Percentiles rank a stretch among this genome's conserved stretches.
Conservation (phyloP, 2,329 filamentous ascomycete species). For the Leptodontidium sp. region DNA sequence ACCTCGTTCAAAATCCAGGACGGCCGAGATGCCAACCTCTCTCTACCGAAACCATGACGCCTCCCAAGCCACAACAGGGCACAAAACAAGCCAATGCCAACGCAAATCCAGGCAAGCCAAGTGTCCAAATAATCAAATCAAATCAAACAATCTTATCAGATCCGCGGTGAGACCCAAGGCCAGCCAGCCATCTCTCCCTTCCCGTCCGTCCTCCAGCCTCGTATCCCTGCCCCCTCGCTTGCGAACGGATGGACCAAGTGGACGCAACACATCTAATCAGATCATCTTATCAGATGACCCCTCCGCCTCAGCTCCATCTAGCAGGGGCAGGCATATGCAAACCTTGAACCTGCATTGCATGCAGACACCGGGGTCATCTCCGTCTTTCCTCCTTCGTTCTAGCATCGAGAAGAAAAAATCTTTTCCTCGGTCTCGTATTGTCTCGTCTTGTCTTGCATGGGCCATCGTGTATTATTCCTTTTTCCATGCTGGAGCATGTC, state of each 20-base stretch:
- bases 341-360: background rate
- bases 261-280: constrained; percentile 2
- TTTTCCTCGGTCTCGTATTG: background rate
- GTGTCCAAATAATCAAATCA: background rate
- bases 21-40: background rate
- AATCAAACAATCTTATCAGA: background rate
- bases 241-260: background rate
- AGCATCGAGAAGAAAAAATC: background rate
- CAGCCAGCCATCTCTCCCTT: background rate
- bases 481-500: constrained; percentile 2
- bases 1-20: background rate
- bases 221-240: background rate
- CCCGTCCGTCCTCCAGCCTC: background rate
- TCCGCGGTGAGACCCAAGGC: background rate
- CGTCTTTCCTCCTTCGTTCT: constrained; percentile 11
- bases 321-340: background rate
- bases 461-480: background rate
- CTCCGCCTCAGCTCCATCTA: background rate
- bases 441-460: background rate
- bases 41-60: background rate
- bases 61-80: background rate
- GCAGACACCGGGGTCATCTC: background rate
- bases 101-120: background rate
- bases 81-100: background rate
- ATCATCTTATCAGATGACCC: constrained; percentile 18